phyloP scores from a whole-genome alignment of 2,329 filamentous ascomycete species.

The Orbilia ellipsospora region DNA sequence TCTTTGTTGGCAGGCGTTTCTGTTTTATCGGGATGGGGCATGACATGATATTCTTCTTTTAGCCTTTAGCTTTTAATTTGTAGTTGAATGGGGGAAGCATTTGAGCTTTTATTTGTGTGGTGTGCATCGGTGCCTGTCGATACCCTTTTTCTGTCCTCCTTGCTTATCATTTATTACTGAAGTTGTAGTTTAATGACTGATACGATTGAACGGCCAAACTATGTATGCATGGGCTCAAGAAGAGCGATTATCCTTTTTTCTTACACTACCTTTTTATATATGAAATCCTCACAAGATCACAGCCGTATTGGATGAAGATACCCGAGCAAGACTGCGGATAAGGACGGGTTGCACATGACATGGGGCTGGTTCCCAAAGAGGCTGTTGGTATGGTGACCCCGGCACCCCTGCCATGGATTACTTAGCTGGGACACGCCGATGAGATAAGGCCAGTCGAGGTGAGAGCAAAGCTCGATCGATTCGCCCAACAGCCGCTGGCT shows the following conservation, averaged over 20 bases:
- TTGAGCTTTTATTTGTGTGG: too few species aligned
- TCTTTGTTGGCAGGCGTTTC: too few species aligned
- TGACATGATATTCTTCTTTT: too few species aligned
- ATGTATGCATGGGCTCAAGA: background rate
- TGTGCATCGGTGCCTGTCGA: background rate
- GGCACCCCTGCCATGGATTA: background rate
- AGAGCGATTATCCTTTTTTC: too few species aligned
- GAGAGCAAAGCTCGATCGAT: too few species aligned
- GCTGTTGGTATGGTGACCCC: slow-evolving; percentile 29
- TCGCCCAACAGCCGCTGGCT: background rate
- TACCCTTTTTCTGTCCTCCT: background rate
- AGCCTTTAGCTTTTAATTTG: too few species aligned
- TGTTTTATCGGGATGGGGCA: too few species aligned
- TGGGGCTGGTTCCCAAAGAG: slow-evolving; percentile 16
- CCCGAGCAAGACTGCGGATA: background rate
- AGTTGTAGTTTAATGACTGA: background rate
- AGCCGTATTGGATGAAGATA: too few species aligned
- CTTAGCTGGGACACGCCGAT: background rate
- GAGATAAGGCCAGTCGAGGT: too few species aligned
- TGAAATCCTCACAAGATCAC: too few species aligned
- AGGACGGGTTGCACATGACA: slow-evolving; percentile 29
- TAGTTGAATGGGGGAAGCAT: too few species aligned
- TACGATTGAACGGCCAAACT: background rate
- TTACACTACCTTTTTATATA: too few species aligned
- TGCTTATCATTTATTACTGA: background rate